A percentile compares a stretch with the other conserved stretches of the same genome.
phyloP scores from a whole-genome alignment of 441 rosid species.

The Jatropha podagrica region DNA sequence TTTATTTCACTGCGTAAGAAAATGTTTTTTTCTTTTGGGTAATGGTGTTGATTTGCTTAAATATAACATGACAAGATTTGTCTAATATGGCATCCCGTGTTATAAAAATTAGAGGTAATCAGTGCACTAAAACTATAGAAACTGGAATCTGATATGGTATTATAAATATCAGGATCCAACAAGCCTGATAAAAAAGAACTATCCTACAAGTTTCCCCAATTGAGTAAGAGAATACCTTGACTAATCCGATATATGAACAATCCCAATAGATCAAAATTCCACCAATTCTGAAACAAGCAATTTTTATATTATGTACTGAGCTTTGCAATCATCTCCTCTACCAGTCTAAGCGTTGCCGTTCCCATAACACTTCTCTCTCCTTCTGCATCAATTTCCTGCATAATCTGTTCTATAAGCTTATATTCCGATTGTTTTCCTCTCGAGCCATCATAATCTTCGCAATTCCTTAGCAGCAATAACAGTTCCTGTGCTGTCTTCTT shows the following conservation, averaged over 20 bases:
- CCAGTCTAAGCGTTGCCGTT: constrained; percentile 49
- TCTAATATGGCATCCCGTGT: no score
- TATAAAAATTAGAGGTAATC: no score
- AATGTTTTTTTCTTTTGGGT: no score
- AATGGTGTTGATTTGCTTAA: no score
- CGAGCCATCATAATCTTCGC: constrained; percentile 35
- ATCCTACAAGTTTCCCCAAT: not conserved
- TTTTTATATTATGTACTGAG: constrained; percentile 38
- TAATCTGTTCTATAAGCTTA: constrained; percentile 55
- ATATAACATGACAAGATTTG: no score
- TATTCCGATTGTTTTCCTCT: constrained; percentile 40
- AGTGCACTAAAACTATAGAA: no score
- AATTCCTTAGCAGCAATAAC: constrained; percentile 54
- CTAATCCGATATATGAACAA: not conserved
- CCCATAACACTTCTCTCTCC: constrained; percentile 43
- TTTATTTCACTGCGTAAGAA: no score
- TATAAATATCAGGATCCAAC: no score
- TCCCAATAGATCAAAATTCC: constrained; percentile 1
- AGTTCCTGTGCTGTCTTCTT: constrained; percentile 59
- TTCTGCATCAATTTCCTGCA: constrained; percentile 69
- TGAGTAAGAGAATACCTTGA: not conserved
- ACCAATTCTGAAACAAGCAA: not conserved
- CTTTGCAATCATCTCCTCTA: constrained; percentile 80
- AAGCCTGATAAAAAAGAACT: no score
- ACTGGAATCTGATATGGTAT: no score